A percentile compares a stretch with the other conserved stretches of the same genome.
These are phyloP conservation scores for Diaporthe aspalathi DNA, from an alignment of 2,329 filamentous ascomycete species.

Conservation along the genomic window DNA sequence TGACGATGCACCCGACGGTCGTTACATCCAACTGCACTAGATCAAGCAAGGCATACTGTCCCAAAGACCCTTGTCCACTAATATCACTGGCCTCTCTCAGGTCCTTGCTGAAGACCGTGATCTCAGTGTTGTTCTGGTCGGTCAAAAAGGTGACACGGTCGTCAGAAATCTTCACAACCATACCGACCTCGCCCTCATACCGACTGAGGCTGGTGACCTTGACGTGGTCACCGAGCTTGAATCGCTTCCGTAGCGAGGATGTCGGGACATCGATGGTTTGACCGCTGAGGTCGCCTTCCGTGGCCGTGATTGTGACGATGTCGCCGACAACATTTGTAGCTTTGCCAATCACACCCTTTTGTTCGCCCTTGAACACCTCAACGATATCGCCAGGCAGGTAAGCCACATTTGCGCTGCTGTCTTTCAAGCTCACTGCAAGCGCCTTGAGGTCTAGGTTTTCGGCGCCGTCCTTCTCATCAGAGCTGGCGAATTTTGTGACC, in stretches of 20 bases:
- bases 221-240: slow-evolving; percentile 94
- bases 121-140: slow-evolving; percentile 91
- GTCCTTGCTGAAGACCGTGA: slow-evolving; percentile 98
- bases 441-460: slow-evolving; percentile 94
- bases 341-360: slow-evolving; percentile 88
- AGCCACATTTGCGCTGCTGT: slow-evolving; percentile 81
- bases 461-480: slow-evolving; percentile 84
- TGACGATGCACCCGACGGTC: slow-evolving; percentile 92
- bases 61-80: slow-evolving; percentile 84
- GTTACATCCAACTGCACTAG: slow-evolving; percentile 92
- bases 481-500: slow-evolving; percentile 91
- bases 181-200: slow-evolving; percentile 94
- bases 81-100: slow-evolving; percentile 92
- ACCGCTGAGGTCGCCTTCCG: slow-evolving; percentile 82
- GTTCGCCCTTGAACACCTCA: slow-evolving; percentile 95
- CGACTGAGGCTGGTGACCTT: slow-evolving; percentile 97
- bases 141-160: slow-evolving; percentile 93
- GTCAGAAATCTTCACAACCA: slow-evolving; percentile 93
- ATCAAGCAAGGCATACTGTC: slow-evolving; percentile 92
- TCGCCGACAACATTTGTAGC: slow-evolving; percentile 89
- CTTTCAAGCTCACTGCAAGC: slow-evolving; percentile 89
- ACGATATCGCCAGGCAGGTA: slow-evolving; percentile 96
- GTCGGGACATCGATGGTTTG: slow-evolving; percentile 92
- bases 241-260: slow-evolving; percentile 91
- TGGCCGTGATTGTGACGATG: slow-evolving; percentile 89